Base-by-base conservation (phyloP, 192 early-diverging fungal genomes). In the Coemansia reversa region DNA sequence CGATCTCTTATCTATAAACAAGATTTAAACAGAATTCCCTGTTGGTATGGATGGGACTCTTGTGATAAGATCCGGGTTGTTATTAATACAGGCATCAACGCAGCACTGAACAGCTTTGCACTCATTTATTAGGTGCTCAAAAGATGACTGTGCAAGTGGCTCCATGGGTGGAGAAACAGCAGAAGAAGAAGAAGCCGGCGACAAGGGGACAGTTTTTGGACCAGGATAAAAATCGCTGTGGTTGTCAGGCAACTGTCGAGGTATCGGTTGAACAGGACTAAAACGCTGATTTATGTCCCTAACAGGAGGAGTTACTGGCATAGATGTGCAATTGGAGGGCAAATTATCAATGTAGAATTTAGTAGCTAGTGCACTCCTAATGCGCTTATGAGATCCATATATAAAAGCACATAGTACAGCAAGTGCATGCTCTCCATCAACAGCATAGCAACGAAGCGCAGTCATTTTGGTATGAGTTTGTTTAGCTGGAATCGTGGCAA, bases 381-480 rank as follows among this genome's bases (percentile, higher is more conserved):
- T 67, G 4, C 58, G 53, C 12, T 35, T 29, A 25, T 63, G 52
- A 8, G 69, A 65, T 2, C 52, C 19, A 18, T 58, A 60, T 4
- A 81, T 20, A 69, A 72, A 71, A 18, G 62, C 65, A 30, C 78
- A 72, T 2, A 81, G 42, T 23, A 74, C 72, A 1, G 78, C 78
- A 23, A 72, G 60, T 56, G 75, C 78, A 20, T 74, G 69, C 42
- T 81, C 69, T 1, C 66, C 60, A 51, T 81, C 78, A 39, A 75
- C 22, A 59, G 16, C 25, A 59, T 27, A 23, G 25, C 39, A 7
- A 27, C 25, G 16, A 11, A 27, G 24, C 23, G 14, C 4, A 28
- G 14, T 5, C 8, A 39, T 11, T 9, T 39, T 39, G 8, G 35
- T 11, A 11, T 11, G 8, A 39, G 35, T 12, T 11, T 39, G 35